Evolutionary conservation across 2,329 filamentous ascomycete genomes (phyloP).

Genomic region (Fonsecaea nubica): DNA sequence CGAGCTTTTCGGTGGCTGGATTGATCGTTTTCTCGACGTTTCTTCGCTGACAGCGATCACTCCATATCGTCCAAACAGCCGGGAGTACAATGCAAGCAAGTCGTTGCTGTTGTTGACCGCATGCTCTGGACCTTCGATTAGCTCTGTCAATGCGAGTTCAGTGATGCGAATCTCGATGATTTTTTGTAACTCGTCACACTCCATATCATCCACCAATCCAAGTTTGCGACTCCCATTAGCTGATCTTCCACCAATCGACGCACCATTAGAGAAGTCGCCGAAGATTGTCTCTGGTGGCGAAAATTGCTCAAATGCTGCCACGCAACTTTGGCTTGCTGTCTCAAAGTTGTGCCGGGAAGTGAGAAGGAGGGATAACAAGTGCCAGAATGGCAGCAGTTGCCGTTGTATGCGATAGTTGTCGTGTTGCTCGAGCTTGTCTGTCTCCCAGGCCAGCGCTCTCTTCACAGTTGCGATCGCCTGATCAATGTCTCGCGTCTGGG

Average conservation of each 20-base stretch:
- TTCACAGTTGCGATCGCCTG: conserved; percentile 84
- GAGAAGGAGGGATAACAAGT: conserved; percentile 82
- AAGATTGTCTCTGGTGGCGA: conserved; percentile 73
- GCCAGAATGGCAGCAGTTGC: conserved; percentile 82
- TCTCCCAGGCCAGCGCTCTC: conserved; percentile 69
- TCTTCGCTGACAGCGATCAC: conserved; percentile 46
- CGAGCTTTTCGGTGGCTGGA: conserved; percentile 70
- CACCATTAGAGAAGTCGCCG: conserved; percentile 54
- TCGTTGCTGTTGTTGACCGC: conserved; percentile 90
- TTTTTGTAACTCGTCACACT: conserved; percentile 80
- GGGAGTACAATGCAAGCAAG: conserved; percentile 78
- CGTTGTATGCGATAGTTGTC: conserved; percentile 40
- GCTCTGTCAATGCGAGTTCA: conserved; percentile 81
- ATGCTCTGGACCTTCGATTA: conserved; percentile 79
- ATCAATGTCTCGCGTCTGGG: conserved; percentile 81
- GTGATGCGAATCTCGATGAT: conserved; percentile 97
- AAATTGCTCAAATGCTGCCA: conserved; percentile 91
- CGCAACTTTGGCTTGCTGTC: conserved; percentile 80
- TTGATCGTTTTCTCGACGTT: conserved; percentile 49
- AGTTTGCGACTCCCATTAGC: conserved; percentile 27
- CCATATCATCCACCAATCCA: conserved; percentile 76
- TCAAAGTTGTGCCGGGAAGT: conserved; percentile 85
- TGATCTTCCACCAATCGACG: conserved; percentile 32
- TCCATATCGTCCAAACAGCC: conserved; percentile 74
- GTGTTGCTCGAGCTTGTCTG: conserved; percentile 45